Evolutionary conservation across 495 filamentous ascomycete species (phyloP), one percentile per base, ranked within the genome.

Genomic region (Penicillium simplicissimum): DNA sequence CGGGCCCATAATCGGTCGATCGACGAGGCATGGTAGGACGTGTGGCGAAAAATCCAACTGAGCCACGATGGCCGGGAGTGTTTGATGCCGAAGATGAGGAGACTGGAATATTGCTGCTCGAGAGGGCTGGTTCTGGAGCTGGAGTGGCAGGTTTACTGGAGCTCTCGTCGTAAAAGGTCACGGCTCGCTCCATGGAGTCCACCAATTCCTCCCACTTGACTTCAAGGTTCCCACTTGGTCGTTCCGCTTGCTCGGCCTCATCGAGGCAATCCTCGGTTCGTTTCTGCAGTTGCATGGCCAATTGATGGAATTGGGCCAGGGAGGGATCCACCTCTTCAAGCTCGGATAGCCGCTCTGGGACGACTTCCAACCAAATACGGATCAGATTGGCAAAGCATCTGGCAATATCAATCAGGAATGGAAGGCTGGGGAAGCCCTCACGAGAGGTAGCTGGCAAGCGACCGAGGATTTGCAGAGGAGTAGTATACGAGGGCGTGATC

Each of bases 361-460:
- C 76, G 60, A 74, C 78, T 38, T 92, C 89, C 15, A 95, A 82
- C 95, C 95, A 99, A 36, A 98, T 81, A 57, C 88, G 87, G 51
- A 96, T 89, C 17, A 99, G 76, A n/a, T 87, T 87, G 10, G 95
- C 93, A 68, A 91, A 97, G 71, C 89, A 92, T 54, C 92, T 86
- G 5, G 92, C 86, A 59, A 94, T 88, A 65, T 99, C 95, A 67
- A 99, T 90, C 13, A 99, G 83, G 70, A 96, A 97, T 1, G 95
- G 95, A 28, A 99, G 84, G 35, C 90, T 93, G 8, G 94, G 96
- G 64, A 97, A 98, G 0, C 95, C 95, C 77, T 99, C 96, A 48
- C 91, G 85, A 21, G 90, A 92, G 9, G 90, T 88, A 10, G 84
- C 86, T 1, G 93, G 90, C 43, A 98, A 74, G 2, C 96, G 87